These are phyloP conservation scores for Emiliania huxleyi DNA, from an alignment of 78 protist genomes.

Conservation along the genomic window DNA sequence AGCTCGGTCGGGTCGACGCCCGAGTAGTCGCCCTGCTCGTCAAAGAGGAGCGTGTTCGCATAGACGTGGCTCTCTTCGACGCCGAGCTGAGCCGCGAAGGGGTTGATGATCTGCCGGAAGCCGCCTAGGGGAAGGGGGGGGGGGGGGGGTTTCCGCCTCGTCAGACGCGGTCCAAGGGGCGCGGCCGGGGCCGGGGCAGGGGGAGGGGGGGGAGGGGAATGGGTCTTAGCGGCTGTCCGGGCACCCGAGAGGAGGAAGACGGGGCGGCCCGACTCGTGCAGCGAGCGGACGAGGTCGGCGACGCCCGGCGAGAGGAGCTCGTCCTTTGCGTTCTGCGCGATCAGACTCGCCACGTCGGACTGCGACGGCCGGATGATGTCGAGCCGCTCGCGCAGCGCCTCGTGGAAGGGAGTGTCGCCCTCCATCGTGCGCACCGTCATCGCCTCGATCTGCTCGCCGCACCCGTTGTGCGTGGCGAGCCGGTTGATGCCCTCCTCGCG, in stretches of 20 bases:
- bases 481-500: conserved; percentile 52
- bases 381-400: conserved; percentile 48
- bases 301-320: conserved; percentile 23
- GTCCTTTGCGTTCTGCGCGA: not conserved
- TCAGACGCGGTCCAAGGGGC: too few relatives aligned
- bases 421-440: conserved; percentile 57
- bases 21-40: conserved; percentile 16
- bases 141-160: too few relatives aligned
- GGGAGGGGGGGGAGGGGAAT: too few relatives aligned
- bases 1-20: conserved; percentile 35
- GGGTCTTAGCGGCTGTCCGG: too few relatives aligned
- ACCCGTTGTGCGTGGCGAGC: conserved; percentile 38
- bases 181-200: too few relatives aligned
- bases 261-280: not conserved
- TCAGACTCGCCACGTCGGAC: not conserved
- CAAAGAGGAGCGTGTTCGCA: conserved; percentile 49
- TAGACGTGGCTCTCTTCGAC: conserved; percentile 18
- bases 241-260: too few relatives aligned
- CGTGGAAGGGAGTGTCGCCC: conserved; percentile 46
- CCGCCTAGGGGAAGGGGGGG: conserved; percentile 32
- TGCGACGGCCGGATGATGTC: conserved; percentile 38
- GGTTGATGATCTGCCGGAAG: conserved; percentile 49
- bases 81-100: conserved; percentile 39
- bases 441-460: conserved; percentile 46
- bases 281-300: not conserved